phyloP scores from a whole-genome alignment of 202 grass and related monocot species.

The Cymbopogon flexuosus region DNA sequence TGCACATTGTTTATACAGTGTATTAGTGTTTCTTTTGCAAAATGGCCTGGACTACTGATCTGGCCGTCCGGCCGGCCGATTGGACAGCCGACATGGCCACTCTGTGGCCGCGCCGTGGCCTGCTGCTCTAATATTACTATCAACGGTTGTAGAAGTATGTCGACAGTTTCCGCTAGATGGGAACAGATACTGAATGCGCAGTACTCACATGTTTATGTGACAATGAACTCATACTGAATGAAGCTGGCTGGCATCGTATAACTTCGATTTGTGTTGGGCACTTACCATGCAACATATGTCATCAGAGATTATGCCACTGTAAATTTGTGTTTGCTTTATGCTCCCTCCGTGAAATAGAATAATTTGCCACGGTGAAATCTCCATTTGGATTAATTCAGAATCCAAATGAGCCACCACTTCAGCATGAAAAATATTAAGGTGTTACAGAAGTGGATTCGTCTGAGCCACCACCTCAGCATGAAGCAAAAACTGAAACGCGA shows the following conservation, averaged over 20 bases:
- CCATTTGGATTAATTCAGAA: neutral
- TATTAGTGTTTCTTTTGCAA: too few relatives aligned
- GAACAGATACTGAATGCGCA: neutral
- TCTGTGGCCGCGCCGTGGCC: too few relatives aligned
- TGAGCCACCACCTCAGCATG: neutral
- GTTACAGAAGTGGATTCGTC: neutral
- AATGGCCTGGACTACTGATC: too few relatives aligned
- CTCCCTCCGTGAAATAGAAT: neutral
- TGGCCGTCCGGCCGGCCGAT: too few relatives aligned
- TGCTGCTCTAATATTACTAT: too few relatives aligned
- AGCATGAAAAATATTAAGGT: neutral
- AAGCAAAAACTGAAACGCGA: neutral
- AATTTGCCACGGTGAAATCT: neutral
- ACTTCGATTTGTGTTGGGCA: neutral
- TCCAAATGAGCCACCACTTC: neutral
- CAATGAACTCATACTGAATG: neutral
- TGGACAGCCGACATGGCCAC: too few relatives aligned
- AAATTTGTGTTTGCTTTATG: neutral
- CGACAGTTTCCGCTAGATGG: neutral
- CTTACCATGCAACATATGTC: neutral
- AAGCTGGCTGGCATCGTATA: neutral
- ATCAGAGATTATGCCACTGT: neutral
- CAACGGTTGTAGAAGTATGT: neutral
- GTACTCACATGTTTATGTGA: neutral
- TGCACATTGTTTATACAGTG: too few relatives aligned